phyloP scores from a whole-genome alignment of 495 filamentous ascomycete genomes.

The Penicillium desertorum region DNA sequence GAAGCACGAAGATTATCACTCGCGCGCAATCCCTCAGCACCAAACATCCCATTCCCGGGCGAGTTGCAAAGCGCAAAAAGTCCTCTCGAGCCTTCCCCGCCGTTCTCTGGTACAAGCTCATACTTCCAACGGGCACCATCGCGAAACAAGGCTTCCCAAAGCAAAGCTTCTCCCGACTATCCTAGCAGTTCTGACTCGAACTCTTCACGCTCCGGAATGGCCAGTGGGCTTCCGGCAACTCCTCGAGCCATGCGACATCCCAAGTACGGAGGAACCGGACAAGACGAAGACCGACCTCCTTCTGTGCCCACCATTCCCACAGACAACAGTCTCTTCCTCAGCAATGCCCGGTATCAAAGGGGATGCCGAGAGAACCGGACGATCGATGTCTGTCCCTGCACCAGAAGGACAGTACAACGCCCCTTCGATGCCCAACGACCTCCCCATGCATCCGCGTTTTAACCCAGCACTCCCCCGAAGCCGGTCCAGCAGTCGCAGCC shows the following conservation, averaged over 20 bases:
- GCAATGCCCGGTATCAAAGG: conserved; percentile 66
- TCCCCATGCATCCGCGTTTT: conserved; percentile 58
- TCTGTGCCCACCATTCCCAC: conserved; percentile 65
- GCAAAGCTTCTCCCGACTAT: conserved; percentile 50
- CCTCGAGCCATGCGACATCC: conserved; percentile 82
- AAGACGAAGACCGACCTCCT: conserved; percentile 56
- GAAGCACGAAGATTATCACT: conserved; percentile 84
- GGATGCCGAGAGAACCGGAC: conserved; percentile 53
- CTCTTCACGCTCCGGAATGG: conserved; percentile 42
- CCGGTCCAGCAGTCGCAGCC: conserved; percentile 43
- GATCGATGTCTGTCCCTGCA: conserved; percentile 74
- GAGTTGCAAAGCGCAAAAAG: conserved; percentile 46
- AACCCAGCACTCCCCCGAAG: conserved; percentile 54
- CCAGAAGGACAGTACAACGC: conserved; percentile 53
- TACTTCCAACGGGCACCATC: conserved; percentile 47
- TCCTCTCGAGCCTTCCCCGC: conserved; percentile 33
- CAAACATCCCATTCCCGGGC: conserved; percentile 77
- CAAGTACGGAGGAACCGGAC: conserved; percentile 57
- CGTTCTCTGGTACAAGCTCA: conserved; percentile 35
- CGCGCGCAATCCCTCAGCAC: conserved; percentile 72
- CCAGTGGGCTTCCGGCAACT: conserved; percentile 74
- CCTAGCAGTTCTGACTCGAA: conserved; percentile 46
- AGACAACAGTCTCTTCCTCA: conserved; percentile 51
- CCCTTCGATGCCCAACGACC: conserved; percentile 42
- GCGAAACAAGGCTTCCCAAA: conserved; percentile 31